Conservation (phyloP, 345 rosid genomes). For the Eucalyptus leucophloia region DNA sequence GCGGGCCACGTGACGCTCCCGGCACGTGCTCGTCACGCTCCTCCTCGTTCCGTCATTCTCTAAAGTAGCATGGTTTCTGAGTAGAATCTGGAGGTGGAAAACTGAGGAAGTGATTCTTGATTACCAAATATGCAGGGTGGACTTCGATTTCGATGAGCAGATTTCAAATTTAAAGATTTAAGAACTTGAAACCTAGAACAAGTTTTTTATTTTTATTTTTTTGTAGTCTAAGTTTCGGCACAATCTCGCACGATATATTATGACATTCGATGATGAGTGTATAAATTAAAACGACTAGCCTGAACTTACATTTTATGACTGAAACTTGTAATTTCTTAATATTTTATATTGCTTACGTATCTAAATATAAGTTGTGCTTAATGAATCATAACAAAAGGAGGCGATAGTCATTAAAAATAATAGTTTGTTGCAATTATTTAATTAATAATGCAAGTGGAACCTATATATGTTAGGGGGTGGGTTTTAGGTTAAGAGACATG, state of each 20-base stretch:
- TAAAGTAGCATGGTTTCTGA: fast-evolving
- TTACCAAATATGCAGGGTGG: too few relatives aligned
- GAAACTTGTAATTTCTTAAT: too few relatives aligned
- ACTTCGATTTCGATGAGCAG: too few relatives aligned
- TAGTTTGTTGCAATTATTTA: too few relatives aligned
- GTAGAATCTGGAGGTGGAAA: too few relatives aligned
- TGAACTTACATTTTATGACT: fast-evolving
- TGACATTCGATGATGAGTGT: fast-evolving
- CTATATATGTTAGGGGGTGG: fast-evolving
- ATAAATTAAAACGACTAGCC: fast-evolving
- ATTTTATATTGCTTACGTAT: too few relatives aligned
- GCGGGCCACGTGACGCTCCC: not conserved
- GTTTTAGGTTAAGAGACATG: fast-evolving
- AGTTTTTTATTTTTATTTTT: too few relatives aligned
- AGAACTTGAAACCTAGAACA: too few relatives aligned
- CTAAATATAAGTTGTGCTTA: fast-evolving
- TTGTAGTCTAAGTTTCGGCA: fast-evolving
- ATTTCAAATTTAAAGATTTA: too few relatives aligned
- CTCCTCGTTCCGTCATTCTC: not conserved
- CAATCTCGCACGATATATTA: fast-evolving
- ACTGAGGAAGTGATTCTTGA: fast-evolving
- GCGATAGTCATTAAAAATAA: too few relatives aligned
- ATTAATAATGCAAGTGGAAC: fast-evolving
- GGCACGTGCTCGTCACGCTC: not conserved
- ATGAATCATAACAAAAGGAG: fast-evolving